phyloP scores from a whole-genome alignment of 495 filamentous ascomycete genomes.

The Aspergillus conjunctus region DNA sequence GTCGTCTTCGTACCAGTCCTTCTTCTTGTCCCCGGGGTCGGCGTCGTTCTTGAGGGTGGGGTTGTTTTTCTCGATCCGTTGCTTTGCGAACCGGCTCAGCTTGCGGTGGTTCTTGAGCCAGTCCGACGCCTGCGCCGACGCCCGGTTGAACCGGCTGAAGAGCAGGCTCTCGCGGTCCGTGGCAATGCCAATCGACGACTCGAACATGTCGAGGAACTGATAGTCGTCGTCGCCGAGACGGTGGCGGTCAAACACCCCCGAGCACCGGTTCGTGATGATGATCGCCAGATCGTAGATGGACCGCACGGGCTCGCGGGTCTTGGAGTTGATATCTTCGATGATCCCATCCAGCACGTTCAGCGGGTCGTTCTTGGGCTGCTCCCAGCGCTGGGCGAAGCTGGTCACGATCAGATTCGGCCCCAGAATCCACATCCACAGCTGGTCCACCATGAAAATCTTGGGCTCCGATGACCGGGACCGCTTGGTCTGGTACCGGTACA shows the following conservation, averaged over 20 bases:
- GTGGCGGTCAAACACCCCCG: constrained; percentile 66
- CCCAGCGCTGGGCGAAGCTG: constrained; percentile 69
- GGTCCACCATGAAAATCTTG: constrained; percentile 77
- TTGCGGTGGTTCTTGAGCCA: constrained; percentile 65
- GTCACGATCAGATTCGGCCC: constrained; percentile 68
- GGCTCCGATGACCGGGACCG: constrained; percentile 47
- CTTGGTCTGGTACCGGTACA: constrained; percentile 62
- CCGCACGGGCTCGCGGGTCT: constrained; percentile 62
- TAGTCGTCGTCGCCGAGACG: constrained; percentile 63
- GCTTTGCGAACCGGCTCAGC: constrained; percentile 43
- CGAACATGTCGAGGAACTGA: constrained; percentile 75
- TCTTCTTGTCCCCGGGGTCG: constrained; percentile 26
- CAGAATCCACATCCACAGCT: constrained; percentile 72
- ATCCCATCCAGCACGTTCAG: constrained; percentile 67
- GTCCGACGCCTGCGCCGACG: constrained; percentile 59
- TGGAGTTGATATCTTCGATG: constrained; percentile 69
- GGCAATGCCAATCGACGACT: constrained; percentile 63
- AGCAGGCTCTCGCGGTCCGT: constrained; percentile 66
- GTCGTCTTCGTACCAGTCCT: constrained; percentile 23
- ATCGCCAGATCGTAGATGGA: constrained; percentile 67
- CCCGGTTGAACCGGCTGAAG: constrained; percentile 64
- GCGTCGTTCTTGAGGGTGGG: constrained; percentile 2
- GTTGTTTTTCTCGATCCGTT: constrained; percentile 32
- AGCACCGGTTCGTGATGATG: constrained; percentile 66
- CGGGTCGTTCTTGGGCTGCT: constrained; percentile 67